These are phyloP conservation scores for Cytospora piceae DNA, from an alignment of 2,329 filamentous ascomycete genomes.

Conservation along the genomic window DNA sequence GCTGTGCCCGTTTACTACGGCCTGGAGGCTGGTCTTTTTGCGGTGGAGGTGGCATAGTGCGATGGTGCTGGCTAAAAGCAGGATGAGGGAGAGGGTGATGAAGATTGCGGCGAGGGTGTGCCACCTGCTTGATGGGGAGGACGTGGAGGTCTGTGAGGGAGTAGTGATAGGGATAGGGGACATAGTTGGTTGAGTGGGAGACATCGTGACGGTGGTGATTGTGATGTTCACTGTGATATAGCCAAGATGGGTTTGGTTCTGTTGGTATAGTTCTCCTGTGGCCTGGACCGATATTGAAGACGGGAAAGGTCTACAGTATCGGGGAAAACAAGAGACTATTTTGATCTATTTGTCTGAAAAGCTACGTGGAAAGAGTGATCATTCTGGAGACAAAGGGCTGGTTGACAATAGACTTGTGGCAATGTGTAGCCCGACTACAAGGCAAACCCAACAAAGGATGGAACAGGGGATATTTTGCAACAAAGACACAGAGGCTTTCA, in stretches of 20 bases:
- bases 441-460: constrained; percentile 8
- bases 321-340: no score
- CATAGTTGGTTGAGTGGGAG: background rate
- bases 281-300: background rate
- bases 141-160: background rate
- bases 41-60: background rate
- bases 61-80: background rate
- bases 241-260: background rate
- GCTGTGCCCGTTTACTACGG: background rate
- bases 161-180: background rate
- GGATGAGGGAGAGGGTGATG: constrained; percentile 1
- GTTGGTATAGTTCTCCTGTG: background rate
- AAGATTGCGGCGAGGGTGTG: constrained; percentile 3
- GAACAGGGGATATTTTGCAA: background rate
- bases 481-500: background rate
- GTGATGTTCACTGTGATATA: background rate
- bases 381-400: background rate
- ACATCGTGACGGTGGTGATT: background rate
- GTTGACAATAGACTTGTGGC: constrained; percentile 6
- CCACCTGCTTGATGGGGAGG: background rate
- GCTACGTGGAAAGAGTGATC: no score
- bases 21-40: background rate
- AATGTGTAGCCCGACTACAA: background rate
- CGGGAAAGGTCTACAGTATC: no score
- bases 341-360: background rate